A percentile compares a stretch with the other conserved stretches of the same genome.
phyloP scores from a whole-genome alignment of 208 protist species.

The Leishmania arabica region DNA sequence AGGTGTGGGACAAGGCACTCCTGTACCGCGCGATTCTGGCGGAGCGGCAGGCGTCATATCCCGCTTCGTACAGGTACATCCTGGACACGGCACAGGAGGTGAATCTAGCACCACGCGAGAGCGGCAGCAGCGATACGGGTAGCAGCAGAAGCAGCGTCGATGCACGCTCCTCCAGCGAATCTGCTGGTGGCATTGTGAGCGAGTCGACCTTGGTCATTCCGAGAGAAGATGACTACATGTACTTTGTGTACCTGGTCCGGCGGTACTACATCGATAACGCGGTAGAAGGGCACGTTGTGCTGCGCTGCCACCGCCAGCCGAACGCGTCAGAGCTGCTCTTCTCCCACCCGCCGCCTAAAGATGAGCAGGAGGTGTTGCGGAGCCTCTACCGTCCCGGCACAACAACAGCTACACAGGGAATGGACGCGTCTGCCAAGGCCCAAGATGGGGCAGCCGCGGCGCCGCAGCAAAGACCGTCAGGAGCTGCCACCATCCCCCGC shows the following conservation, averaged over 20 bases:
- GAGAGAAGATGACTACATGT: constrained; percentile 54
- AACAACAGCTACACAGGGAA: background rate
- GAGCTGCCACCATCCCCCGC: constrained; percentile 1
- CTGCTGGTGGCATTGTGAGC: background rate
- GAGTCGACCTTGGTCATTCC: constrained; percentile 35
- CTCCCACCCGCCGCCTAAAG: constrained; percentile 75
- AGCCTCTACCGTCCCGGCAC: constrained; percentile 9
- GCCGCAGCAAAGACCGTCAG: background rate
- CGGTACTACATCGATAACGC: constrained; percentile 87
- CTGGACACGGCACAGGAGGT: constrained; percentile 52
- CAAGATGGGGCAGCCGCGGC: background rate
- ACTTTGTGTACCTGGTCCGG: constrained; percentile 81
- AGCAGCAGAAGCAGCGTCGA: background rate
- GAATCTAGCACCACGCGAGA: constrained; percentile 22
- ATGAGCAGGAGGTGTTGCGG: constrained; percentile 64
- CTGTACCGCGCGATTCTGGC: constrained; percentile 78
- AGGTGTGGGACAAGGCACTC: constrained; percentile 87
- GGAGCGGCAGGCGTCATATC: constrained; percentile 73
- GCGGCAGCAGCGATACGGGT: background rate
- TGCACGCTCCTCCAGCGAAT: background rate
- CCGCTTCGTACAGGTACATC: constrained; percentile 69
- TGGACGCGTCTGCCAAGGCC: background rate
- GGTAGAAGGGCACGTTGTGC: constrained; percentile 85
- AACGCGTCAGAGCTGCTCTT: constrained; percentile 73
- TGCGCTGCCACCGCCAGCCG: constrained; percentile 73